Evolutionary conservation across 1,284 basidiomycete species (phyloP).

Genomic region (Leccinum subspadiceum): DNA sequence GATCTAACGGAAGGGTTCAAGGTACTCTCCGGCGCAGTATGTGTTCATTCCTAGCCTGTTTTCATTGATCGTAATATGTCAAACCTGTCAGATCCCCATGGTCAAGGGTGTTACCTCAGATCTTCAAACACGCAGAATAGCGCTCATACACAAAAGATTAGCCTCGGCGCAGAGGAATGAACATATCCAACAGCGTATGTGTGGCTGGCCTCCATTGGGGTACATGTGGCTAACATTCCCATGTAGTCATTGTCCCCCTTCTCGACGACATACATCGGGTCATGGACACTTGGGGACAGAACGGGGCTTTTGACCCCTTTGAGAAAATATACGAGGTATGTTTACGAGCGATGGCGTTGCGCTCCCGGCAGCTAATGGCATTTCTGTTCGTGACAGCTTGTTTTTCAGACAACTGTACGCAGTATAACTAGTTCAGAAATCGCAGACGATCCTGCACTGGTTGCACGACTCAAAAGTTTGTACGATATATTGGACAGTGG

Average conservation of each 20-base stretch:
- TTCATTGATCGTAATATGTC: conserved; percentile 5
- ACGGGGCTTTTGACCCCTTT: conserved; percentile 67
- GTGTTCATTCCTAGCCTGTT: conserved; percentile 28
- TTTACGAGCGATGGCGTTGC: conserved; percentile 2
- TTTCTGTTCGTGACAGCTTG: conserved; percentile 41
- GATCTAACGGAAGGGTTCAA: conserved; percentile 76
- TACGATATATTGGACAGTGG: conserved; percentile 66
- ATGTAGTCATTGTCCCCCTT: conserved; percentile 58
- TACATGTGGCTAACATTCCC: conserved; percentile 8
- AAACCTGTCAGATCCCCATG: conserved; percentile 57
- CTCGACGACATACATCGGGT: conserved; percentile 58
- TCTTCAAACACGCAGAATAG: conserved; percentile 55
- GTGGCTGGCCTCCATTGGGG: conserved; percentile 4
- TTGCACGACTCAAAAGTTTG: conserved; percentile 55
- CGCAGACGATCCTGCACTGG: conserved; percentile 57
- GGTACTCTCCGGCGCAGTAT: conserved; percentile 69
- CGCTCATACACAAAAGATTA: conserved; percentile 68
- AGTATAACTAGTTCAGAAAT: conserved; percentile 64
- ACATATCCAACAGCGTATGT: conserved; percentile 56
- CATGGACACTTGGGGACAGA: conserved; percentile 60
- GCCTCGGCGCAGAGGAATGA: conserved; percentile 57
- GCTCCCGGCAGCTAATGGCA: conserved; percentile 1
- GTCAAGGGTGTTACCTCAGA: conserved; percentile 70
- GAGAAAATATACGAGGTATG: conserved; percentile 66
- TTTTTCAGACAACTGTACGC: conserved; percentile 70